Conservation (phyloP, 2,329 filamentous ascomycete species). For the Drechslerella coelobrocha region DNA sequence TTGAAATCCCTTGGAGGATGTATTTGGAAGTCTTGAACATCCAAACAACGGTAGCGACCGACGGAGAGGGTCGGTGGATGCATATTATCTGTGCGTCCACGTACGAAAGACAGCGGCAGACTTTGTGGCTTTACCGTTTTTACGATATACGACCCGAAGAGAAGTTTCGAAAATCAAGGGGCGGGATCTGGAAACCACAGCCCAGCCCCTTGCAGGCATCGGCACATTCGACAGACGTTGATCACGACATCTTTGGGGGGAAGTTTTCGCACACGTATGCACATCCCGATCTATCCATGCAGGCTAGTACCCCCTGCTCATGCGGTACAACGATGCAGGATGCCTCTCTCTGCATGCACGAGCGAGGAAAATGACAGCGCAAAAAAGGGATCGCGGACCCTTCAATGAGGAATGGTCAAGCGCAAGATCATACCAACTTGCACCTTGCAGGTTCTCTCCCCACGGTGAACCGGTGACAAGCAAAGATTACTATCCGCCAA, state of each 20-base stretch:
- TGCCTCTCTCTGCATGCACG: constrained; percentile 47
- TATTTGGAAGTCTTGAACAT: background rate
- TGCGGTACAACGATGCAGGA: constrained; percentile 50
- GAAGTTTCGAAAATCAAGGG: constrained; percentile 26
- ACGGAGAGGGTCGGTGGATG: background rate
- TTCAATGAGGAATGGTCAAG: constrained; percentile 29
- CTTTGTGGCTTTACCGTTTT: constrained; percentile 36
- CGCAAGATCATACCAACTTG: constrained; percentile 21
- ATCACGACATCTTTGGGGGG: constrained; percentile 45
- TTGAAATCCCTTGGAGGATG: background rate
- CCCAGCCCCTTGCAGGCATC: constrained; percentile 43
- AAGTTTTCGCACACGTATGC: constrained; percentile 20
- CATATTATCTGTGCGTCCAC: background rate
- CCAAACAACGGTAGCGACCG: background rate
- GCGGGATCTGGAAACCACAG: constrained; percentile 19
- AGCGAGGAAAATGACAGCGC: constrained; percentile 35
- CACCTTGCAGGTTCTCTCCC: constrained; percentile 15
- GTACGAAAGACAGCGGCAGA: constrained; percentile 15
- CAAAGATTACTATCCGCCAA: constrained; percentile 44
- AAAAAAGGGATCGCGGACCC: background rate
- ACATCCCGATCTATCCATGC: constrained; percentile 11
- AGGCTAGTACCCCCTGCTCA: constrained; percentile 28
- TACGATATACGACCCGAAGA: constrained; percentile 44
- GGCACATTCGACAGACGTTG: constrained; percentile 35
- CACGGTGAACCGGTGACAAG: constrained; percentile 41